A percentile compares a stretch with the other conserved stretches of the same genome.
These are phyloP conservation scores for Durotheca rogersii DNA, from an alignment of 495 filamentous ascomycete species.

Conservation along the genomic window DNA sequence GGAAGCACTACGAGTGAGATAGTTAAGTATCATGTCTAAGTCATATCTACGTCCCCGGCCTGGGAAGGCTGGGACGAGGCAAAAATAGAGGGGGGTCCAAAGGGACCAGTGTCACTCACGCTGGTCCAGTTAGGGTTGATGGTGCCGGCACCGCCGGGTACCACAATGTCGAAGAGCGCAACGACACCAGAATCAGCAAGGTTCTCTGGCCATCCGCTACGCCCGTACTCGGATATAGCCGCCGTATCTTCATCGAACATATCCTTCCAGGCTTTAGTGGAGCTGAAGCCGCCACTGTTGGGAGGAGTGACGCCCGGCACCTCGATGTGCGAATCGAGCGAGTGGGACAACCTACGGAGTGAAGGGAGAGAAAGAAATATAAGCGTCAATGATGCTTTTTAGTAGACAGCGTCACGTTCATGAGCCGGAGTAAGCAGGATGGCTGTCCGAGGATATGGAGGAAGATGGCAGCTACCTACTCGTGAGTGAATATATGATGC, in stretches of 20 bases:
- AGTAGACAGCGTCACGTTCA: no score
- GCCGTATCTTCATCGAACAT: slow-evolving; percentile 32
- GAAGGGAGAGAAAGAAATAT: no score
- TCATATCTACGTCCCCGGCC: no score
- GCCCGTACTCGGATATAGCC: slow-evolving; percentile 30
- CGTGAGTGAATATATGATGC: slow-evolving; percentile 15
- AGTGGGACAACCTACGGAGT: slow-evolving; percentile 35
- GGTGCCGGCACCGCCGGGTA: slow-evolving; percentile 28
- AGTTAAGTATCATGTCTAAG: no score
- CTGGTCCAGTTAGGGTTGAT: slow-evolving; percentile 28
- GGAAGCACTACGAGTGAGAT: slow-evolving; percentile 1
- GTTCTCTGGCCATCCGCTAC: slow-evolving; percentile 31
- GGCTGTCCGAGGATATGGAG: no score
- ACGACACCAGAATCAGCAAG: slow-evolving; percentile 37
- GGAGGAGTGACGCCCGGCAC: not conserved
- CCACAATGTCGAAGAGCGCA: slow-evolving; percentile 30
- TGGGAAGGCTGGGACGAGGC: not conserved
- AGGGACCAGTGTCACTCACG: slow-evolving; percentile 8
- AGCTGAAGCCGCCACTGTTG: slow-evolving; percentile 20
- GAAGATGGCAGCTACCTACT: not conserved
- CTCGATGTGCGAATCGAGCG: slow-evolving; percentile 29
- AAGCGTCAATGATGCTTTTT: no score
- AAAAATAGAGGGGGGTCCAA: not conserved
- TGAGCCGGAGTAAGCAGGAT: no score
- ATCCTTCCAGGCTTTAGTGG: slow-evolving; percentile 29